Base-by-base conservation (phyloP, 2,329 filamentous ascomycete genomes). In the Blastomyces gilchristii region DNA sequence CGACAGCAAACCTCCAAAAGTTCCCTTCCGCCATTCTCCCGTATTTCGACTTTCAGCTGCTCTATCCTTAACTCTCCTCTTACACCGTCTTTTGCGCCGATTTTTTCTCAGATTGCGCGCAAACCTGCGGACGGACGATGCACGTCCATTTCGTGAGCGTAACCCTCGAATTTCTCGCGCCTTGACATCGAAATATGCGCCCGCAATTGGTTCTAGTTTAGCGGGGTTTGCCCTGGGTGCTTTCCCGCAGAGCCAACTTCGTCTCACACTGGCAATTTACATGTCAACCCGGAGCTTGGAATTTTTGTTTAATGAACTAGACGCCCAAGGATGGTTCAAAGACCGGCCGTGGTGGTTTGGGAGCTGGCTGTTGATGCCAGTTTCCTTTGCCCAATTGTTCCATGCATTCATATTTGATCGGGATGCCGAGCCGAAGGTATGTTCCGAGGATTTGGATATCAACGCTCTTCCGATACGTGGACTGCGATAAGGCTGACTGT, bases 71-170 rank as follows among this genome's bases (percentile, higher is more conserved):
- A 91, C 97, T 66, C 82, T 97, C 25, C 85, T 97, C 53, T 85
- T 96, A 65, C 94, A 99, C 74, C 86, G 94, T 39, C 81, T 96
- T 0, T 85, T 97, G 34, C 91, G 93, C 77, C 90, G 93, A 64
- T 96, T 97, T 80, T 89, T 97, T 69, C 84, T 84, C 34, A 85
- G 90, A 37, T 79, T 97, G 53, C 87, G 93, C 58, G 81, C 83
- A 1, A 90, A 91, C 67, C 81, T 99, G 3, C 85, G 95, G 52
- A 87, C 88, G 45, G 84, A 90, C n/a, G 84, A 90, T 63, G 91
- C 92, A 0, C 83, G 84, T 62, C 87, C 90, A 0, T 97, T 97
- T 76, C 84, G 91, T 16, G 80, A 82, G 63, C 87, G 93, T 62
- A 97, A 97, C 70, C 92, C 92, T 0, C 84, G 84, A 22, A 84